Evolutionary conservation across 768 basidiomycete genomes (phyloP), one percentile per base, ranked within the genome.

Genomic region (Mrakia gelida): DNA sequence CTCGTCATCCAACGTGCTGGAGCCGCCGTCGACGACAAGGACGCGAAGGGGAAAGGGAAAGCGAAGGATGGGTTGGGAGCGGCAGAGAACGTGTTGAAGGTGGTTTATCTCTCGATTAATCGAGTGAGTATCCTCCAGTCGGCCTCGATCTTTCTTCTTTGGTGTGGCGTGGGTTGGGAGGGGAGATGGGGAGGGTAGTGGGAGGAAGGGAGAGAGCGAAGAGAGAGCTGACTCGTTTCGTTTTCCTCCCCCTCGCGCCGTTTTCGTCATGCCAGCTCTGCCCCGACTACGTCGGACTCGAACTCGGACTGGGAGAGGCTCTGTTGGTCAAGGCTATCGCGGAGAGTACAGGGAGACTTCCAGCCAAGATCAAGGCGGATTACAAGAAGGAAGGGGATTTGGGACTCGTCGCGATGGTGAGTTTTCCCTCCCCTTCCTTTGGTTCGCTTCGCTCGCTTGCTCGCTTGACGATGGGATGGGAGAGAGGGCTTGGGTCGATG

Each of bases 31-130:
- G 59, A 13, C 59, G 59, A 28, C 1, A 18, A 49, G 49, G 52
- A 45, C 21, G 26, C 16, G 49, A 52, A 56, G 26, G 30, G 28
- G 4, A 59, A 77, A 34, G 73, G 59, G 2, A 61, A 71, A 56
- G 70, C 41, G 59, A 72, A 49, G 59, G 32, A 32, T 1, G 71
- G 67, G 23, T 41, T 43, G 23, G 75, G 45, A 15, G 75, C 94
- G 79, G 87, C 87, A 7, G 87, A 90, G 32, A 90, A 92, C 10
- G 88, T 99, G 45, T 88, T 98, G 8, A 92, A 95, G 82, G 89
- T 91, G 0, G 91, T 99, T 2, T 99, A 99, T 82, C 88, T 99
- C 1, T 98, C 97, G 83, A 98, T 98, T 83, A 99, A 99, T 83
- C 87, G 95, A 79, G 95, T 98, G 83, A 74, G 90, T 84, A 49